Base-by-base conservation (phyloP, 441 rosid genomes). In the Gossypium laxum region DNA sequence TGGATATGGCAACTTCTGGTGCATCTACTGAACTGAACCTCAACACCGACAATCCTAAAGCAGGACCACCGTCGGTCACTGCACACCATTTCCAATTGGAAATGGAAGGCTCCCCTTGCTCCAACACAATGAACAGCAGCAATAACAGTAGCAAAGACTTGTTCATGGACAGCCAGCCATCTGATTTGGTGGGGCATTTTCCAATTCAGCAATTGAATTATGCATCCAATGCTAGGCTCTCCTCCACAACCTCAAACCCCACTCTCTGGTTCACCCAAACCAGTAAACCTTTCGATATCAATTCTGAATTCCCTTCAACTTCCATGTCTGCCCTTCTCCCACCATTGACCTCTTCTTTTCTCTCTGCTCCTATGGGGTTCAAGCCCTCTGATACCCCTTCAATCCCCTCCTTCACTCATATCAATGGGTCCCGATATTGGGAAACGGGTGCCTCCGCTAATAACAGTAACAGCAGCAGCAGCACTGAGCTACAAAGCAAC, bases 121-220 rank as follows among this genome's bases (percentile, higher is more conserved):
- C 77, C 76, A 77, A 75, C 65, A 26, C 71, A 12, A 43, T 76
- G 4, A 74, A 60, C 51, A 56, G 47, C 21, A 61, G 34, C 68
- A 52, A 34, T 70, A 63, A 57, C 62, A 80, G 55, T 21, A 72
- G 68, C 76, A 85, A 71, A 41, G 85, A 81, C 50, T 66, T 78
- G 21, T 72, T 77, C 69, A 7, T 69, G 59, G 83, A 81, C 0
- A 75, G 74, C 72, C 79, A 80, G 43, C 73, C 80, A 30, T 63
- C 82, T 17, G 83, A 82, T 57, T 75, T 79, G 48, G 71, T 60
- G 22, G 85, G 82, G 38, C 77, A 79, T 50, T 78, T 84, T 75
- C 79, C 87, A 34, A 76, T 82, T 47, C 86, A 80, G 60, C 82
- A 78, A 73, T 64, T 88, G 76, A 82, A 77, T 72, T 83, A 77